Evolutionary conservation across 805 yeast species (phyloP).

Genomic region (Suhomyces sp.): DNA sequence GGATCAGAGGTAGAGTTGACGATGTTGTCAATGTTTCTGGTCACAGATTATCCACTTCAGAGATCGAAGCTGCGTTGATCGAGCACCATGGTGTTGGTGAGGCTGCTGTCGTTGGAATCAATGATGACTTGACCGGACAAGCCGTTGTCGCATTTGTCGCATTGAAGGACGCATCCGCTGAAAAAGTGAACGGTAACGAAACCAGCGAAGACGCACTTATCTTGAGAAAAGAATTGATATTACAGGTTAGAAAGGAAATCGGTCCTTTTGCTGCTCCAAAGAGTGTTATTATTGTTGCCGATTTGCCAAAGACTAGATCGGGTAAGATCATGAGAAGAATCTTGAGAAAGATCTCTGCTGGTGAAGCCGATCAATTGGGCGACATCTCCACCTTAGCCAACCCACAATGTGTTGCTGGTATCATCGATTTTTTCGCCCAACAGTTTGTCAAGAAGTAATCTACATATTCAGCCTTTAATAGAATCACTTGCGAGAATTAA

Average conservation of each 20-base stretch:
- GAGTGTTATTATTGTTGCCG: slow-evolving; percentile 65
- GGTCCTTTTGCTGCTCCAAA: slow-evolving; percentile 89
- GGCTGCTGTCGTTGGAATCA: slow-evolving; percentile 80
- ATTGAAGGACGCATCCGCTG: slow-evolving; percentile 50
- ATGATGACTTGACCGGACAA: slow-evolving; percentile 82
- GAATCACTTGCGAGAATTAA: background rate
- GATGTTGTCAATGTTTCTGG: slow-evolving; percentile 88
- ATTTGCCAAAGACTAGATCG: slow-evolving; percentile 81
- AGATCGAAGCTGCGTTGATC: slow-evolving; percentile 77
- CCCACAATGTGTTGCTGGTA: slow-evolving; percentile 67
- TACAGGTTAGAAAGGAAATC: slow-evolving; percentile 73
- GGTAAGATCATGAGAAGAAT: slow-evolving; percentile 88
- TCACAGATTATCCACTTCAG: slow-evolving; percentile 85
- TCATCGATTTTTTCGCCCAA: slow-evolving; percentile 44
- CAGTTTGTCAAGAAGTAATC: slow-evolving; percentile 42
- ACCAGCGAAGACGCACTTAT: slow-evolving; percentile 47
- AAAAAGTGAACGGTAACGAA: slow-evolving; percentile 25
- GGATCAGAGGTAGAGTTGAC: slow-evolving; percentile 86
- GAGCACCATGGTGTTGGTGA: slow-evolving; percentile 72
- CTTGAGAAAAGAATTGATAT: slow-evolving; percentile 59
- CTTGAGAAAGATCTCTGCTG: slow-evolving; percentile 69
- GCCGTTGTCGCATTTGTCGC: slow-evolving; percentile 83
- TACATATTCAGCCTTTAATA: background rate
- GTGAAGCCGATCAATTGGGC: slow-evolving; percentile 79
- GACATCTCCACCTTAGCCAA: slow-evolving; percentile 76